Base-by-base conservation (phyloP, 2,329 filamentous ascomycete genomes). In the Ophiostoma novo-ulmi region DNA sequence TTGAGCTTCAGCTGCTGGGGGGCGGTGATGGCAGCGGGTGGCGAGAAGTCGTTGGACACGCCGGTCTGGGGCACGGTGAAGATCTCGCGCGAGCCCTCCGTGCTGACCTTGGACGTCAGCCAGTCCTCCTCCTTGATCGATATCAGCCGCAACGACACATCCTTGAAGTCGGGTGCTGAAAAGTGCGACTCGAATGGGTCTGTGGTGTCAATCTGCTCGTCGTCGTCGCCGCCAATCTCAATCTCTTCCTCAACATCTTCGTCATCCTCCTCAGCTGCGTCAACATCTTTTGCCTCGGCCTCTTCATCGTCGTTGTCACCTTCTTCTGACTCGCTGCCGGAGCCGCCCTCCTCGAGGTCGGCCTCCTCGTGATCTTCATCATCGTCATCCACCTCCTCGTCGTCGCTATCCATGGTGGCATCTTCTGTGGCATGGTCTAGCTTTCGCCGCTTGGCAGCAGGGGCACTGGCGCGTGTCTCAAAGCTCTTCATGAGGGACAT, bases 171-270 rank as follows among this genome's bases (percentile, higher is more conserved):
- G 0, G 89, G 87, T 61, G 84, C 84, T 44, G 88, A 87, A 77
- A 96, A 97, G 79, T 97, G 94, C 8, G 82, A 80, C 73, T 95
- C 91, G 76, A 96, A 97, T 0, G 92, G 90, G 78, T 97, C 91
- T 6, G 78, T 77, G 1, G 79, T 74, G 71, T 80, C 80, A 5
- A 75, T 80, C 38, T 81, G 78, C 73, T 87, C 83, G 67, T 85
- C 83, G 17, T 85, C 82, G 63, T 86, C 85, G 26, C 84, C 84
- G 11, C 58, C 69, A 22, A 70, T 81, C 79, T 64, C 72, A 20
- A 31, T 36, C 20, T 78, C 78, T 31, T 76, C 77, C 1, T 69
- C 68, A 11, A 39, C 22, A 7, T 63, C 66, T 2, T 69, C 70
- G n/a, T 26, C 55, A 1, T 52, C 67, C 17, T 67, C 69, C 14